Evolutionary conservation across 257 asterid genomes (phyloP), one percentile per base, ranked within the genome.

Genomic region (Anisodus acutangulus): DNA sequence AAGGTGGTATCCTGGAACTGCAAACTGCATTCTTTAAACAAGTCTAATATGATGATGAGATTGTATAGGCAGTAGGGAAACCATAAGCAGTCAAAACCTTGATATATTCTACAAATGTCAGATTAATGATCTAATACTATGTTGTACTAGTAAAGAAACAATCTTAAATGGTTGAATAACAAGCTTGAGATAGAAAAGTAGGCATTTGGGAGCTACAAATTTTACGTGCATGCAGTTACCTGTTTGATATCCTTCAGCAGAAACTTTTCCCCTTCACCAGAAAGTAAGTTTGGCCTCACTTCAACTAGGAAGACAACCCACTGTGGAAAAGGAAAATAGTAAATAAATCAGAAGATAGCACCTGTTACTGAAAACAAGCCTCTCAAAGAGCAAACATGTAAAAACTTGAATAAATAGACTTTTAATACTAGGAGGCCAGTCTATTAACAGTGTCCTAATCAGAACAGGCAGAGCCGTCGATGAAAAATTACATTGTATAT

Each of bases 211-310:
- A 78, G 81, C 64, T 78, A 78, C 81, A 26, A 76, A 2, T 76
- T 74, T 74, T 22, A 49, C 12, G 43, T 19, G 83, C 39, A 82
- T 37, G 57, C 58, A 19, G 70, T 71, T 83, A 93, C 97, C 95
- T 91, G 92, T 53, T 51, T 82, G 58, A 93, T 84, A 79, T 90
- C 91, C 87, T 90, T 88, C 87, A 93, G 80, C 72, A 87, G 92
- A 83, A 91, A 88, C 85, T 89, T 85, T 81, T 91, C 97, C 19
- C 86, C 78, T 69, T 93, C 92, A 41, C 95, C 91, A 39, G 94
- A 92, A 45, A 93, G 93, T 82, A 92, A 89, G 87, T 58, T 91
- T 70, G 94, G 97, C 87, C 90, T 91, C 86, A 93, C 95, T 87
- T 93, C 94, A 82, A 92, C 91, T 26, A 89, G 86, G 59, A 86